Base-by-base conservation (phyloP, 192 early-diverging fungal species). In the Coemansia javaensis region DNA sequence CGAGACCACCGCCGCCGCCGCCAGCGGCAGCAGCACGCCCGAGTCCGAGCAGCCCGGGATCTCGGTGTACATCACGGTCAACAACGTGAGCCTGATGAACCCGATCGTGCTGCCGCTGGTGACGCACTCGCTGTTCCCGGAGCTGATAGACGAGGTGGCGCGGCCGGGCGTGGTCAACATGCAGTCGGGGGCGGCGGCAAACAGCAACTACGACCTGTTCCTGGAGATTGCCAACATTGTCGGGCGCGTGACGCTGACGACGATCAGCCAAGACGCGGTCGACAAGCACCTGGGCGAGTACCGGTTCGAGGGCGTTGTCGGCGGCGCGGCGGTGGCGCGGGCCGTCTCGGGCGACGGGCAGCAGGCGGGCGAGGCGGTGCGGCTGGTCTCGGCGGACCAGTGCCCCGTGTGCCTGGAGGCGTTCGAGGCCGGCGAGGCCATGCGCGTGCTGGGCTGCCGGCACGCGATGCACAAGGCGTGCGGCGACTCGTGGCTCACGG, bases 401-500 rank as follows among this genome's bases (percentile, higher is more conserved):
- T 73, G 69, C 38, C 63, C 69, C 0, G 69, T 73, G 37, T 73
- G 69, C 14, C 31, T 73, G 53, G 69, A 73, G 24, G 54, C 42
- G 4, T 73, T 62, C 47, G 50, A 52, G 4, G 30, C 33, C 10
- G 69, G 53, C 2, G 63, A 73, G 4, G 36, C 44, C 12, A 45
- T 73, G 33, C 47, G 69, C 5, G 69, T 73, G 23, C 49, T 73
- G 20, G 34, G 44, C 15, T 73, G 69, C 30, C 53, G 44, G 27
- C 69, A 73, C 35, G 69, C 41, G 1, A 33, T 73, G 50, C 69
- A 73, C 38, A 12, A 55, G 40, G 23, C 23, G 39, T 73, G 69
- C 38, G 69, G 69, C 16, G 69, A 73, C 35, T 35, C 58, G 25
- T 73, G 69, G 69, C 65, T 73, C 43, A 73, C 62, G 8, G 54